Evolutionary conservation across 2,329 filamentous ascomycete species (phyloP).

Genomic region (Endoconidiophora laricicola): DNA sequence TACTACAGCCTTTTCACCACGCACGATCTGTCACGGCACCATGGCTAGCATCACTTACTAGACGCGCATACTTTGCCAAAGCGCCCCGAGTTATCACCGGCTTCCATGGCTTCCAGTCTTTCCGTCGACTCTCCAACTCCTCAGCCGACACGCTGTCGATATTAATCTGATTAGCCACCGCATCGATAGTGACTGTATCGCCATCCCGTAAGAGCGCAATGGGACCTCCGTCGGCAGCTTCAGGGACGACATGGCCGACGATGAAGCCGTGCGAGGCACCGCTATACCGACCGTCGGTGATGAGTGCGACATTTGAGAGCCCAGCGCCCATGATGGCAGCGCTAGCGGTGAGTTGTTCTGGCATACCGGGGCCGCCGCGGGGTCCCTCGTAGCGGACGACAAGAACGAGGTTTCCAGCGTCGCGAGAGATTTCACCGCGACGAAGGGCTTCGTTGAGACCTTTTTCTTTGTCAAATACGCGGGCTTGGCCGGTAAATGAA

Average conservation of each 20-base stretch:
- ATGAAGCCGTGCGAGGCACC: constrained; percentile 87
- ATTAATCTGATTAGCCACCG: constrained; percentile 60
- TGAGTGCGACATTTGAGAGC: constrained; percentile 71
- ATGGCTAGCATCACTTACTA: constrained; percentile 83
- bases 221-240: constrained; percentile 76
- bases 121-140: constrained; percentile 48
- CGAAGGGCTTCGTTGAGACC: constrained; percentile 64
- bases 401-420: constrained; percentile 64
- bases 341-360: constrained; percentile 76
- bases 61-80: constrained; percentile 72
- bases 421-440: constrained; percentile 36
- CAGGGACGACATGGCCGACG: constrained; percentile 81
- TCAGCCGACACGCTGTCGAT: constrained; percentile 45
- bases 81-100: constrained; percentile 65
- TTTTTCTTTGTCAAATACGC: constrained; percentile 75
- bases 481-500: constrained; percentile 61
- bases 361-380: constrained; percentile 89
- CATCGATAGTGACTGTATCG: constrained; percentile 74
- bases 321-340: constrained; percentile 88
- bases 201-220: constrained; percentile 70
- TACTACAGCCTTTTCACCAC: constrained; percentile 5
- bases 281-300: constrained; percentile 81
- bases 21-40: constrained; percentile 67
- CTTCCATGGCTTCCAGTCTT: constrained; percentile 53
- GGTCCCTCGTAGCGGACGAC: constrained; percentile 90